Conservation (phyloP, 73 alveolate genomes). For the Paramecium sonneborni region DNA sequence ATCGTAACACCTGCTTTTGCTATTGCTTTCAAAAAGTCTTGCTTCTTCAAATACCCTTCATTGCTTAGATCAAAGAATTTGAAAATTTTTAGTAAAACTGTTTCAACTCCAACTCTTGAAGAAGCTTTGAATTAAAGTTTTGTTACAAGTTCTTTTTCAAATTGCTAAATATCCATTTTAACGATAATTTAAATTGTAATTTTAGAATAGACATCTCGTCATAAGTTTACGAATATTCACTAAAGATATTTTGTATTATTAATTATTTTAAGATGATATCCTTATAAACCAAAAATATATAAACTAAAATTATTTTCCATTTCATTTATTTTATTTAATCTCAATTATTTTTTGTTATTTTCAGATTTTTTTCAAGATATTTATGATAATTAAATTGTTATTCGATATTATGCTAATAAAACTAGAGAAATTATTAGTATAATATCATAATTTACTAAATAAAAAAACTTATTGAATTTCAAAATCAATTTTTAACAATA, state of each 20-base stretch:
- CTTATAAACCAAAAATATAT: neutral
- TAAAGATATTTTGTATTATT: neutral
- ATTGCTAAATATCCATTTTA: slow-evolving; percentile 40
- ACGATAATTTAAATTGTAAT: neutral
- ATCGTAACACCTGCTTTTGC: slow-evolving; percentile 62
- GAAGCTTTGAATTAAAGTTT: slow-evolving; percentile 59
- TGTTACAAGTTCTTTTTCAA: slow-evolving; percentile 53
- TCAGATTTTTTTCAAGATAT: no score
- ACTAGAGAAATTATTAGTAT: no score
- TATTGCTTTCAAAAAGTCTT: slow-evolving; percentile 61
- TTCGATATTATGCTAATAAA: no score
- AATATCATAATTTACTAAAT: no score
- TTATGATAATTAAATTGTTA: no score
- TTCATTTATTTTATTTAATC: no score
- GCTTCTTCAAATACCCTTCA: slow-evolving; percentile 19
- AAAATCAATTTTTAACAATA: no score
- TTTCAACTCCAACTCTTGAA: slow-evolving; percentile 33
- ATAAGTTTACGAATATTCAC: neutral
- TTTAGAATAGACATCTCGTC: neutral
- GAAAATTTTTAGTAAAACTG: slow-evolving; percentile 40
- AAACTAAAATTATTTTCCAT: no score
- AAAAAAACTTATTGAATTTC: no score
- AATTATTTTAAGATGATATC: neutral
- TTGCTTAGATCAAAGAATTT: slow-evolving; percentile 55
- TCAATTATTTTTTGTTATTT: no score